Percentiles rank a stretch among this genome's conserved stretches.
Conservation (phyloP, 371 early-diverging fungal genomes). For the Mortierella polycephala region DNA sequence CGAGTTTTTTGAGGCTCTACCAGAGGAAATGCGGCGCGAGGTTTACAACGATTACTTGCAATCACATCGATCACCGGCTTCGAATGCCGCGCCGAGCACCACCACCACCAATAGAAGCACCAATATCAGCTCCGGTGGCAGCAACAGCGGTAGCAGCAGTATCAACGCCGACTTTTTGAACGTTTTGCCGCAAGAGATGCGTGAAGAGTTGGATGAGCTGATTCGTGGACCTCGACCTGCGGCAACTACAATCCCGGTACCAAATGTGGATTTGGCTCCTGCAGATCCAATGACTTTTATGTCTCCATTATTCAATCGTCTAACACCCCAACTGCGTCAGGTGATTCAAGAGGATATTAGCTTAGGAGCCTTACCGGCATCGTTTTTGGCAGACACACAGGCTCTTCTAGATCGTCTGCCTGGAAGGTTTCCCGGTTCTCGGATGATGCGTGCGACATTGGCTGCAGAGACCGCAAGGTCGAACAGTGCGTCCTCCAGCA, state of each 20-base stretch:
- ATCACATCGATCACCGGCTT: conserved; percentile 58
- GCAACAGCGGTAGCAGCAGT: conserved; percentile 16
- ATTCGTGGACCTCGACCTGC: conserved; percentile 64
- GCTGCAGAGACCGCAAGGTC: conserved; percentile 31
- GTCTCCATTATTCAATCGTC: conserved; percentile 14
- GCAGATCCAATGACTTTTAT: background rate
- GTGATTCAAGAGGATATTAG: conserved; percentile 21
- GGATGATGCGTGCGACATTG: conserved; percentile 23
- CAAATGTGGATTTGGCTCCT: background rate
- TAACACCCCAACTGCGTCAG: conserved; percentile 39
- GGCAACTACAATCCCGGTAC: conserved; percentile 9
- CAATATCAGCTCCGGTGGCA: background rate
- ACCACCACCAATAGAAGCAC: background rate
- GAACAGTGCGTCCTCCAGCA: conserved; percentile 26
- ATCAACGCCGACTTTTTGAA: conserved; percentile 82
- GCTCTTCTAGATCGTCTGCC: conserved; percentile 46
- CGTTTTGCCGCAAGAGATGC: conserved; percentile 83
- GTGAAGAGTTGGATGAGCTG: conserved; percentile 75
- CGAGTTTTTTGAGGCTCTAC: conserved; percentile 94
- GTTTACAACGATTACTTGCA: conserved; percentile 85
- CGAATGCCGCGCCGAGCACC: conserved; percentile 6
- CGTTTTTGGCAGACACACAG: conserved; percentile 25
- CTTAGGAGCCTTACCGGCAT: conserved; percentile 12
- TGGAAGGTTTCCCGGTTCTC: conserved; percentile 18
- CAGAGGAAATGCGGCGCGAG: conserved; percentile 94